Percentiles rank a stretch among this genome's conserved stretches.
Evolutionary conservation across 208 protist species (phyloP).

Genomic region (Leishmania guyanensis): DNA sequence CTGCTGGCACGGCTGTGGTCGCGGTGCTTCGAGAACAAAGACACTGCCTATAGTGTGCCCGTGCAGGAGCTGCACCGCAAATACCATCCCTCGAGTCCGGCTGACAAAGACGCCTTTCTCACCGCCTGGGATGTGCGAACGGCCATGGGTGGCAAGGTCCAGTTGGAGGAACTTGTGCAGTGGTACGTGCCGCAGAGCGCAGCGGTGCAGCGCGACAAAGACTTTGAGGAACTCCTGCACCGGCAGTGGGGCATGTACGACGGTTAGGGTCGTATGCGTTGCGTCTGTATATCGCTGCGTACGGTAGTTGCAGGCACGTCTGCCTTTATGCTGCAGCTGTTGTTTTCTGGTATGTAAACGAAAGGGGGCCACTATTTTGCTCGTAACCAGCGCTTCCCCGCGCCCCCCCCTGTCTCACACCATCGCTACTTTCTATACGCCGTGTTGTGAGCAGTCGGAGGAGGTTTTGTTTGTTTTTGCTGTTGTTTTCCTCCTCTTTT

Average conservation of each 20-base stretch:
- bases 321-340: no score
- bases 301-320: neutral
- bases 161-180: constrained; percentile 61
- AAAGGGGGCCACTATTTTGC: neutral
- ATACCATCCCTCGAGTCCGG: constrained; percentile 59
- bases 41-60: constrained; percentile 45
- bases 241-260: constrained; percentile 62
- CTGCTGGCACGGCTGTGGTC: constrained; percentile 83
- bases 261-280: constrained; percentile 1
- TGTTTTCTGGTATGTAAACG: neutral
- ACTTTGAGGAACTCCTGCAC: constrained; percentile 63
- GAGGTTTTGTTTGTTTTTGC: no score
- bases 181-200: constrained; percentile 77
- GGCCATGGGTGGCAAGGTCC: constrained; percentile 47
- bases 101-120: constrained; percentile 75
- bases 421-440: neutral
- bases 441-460: neutral
- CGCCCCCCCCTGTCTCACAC: neutral
- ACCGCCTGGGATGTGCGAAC: constrained; percentile 78
- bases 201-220: constrained; percentile 55
- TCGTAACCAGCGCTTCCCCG: neutral
- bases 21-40: constrained; percentile 53
- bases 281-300: neutral
- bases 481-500: neutral
- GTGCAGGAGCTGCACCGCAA: constrained; percentile 62